A percentile compares a stretch with the other conserved stretches of the same genome.
These are phyloP conservation scores for Clavispora carvajalis DNA, from an alignment of 805 yeast species.

Conservation along the genomic window DNA sequence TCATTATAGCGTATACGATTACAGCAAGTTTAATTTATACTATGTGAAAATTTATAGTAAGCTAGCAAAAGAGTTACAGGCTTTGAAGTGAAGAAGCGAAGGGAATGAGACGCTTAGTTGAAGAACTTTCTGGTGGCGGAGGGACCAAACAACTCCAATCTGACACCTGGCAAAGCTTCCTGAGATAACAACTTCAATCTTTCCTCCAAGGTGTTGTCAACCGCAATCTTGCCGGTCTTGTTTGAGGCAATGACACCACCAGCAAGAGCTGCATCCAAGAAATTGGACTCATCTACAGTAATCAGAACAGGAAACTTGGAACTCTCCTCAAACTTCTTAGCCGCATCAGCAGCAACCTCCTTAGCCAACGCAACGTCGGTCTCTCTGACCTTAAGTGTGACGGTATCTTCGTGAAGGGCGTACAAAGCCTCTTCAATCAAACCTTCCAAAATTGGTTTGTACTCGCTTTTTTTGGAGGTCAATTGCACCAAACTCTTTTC, in stretches of 20 bases:
- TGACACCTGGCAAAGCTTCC: constrained; percentile 86
- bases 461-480: constrained; percentile 50
- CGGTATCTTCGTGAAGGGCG: constrained; percentile 67
- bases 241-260: constrained; percentile 84
- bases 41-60: constrained; percentile 1
- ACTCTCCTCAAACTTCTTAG: constrained; percentile 56
- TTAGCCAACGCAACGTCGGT: constrained; percentile 56
- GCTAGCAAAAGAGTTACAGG: neutral
- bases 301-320: constrained; percentile 55
- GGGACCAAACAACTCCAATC: constrained; percentile 84
- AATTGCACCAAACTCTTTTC: constrained; percentile 54
- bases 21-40: constrained; percentile 1
- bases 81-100: neutral
- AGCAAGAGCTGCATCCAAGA: constrained; percentile 57
- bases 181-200: constrained; percentile 79
- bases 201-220: constrained; percentile 91
- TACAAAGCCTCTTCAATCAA: constrained; percentile 73
- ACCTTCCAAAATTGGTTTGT: constrained; percentile 66
- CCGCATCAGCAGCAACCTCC: constrained; percentile 57
- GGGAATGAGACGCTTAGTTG: constrained; percentile 41
- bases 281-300: constrained; percentile 49
- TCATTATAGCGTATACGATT: too few relatives aligned
- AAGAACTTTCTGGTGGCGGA: constrained; percentile 85
- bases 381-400: constrained; percentile 62
- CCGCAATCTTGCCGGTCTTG: constrained; percentile 75